Evolutionary conservation across 2,329 filamentous ascomycete genomes (phyloP).

Genomic region (Aspergillus piperis): DNA sequence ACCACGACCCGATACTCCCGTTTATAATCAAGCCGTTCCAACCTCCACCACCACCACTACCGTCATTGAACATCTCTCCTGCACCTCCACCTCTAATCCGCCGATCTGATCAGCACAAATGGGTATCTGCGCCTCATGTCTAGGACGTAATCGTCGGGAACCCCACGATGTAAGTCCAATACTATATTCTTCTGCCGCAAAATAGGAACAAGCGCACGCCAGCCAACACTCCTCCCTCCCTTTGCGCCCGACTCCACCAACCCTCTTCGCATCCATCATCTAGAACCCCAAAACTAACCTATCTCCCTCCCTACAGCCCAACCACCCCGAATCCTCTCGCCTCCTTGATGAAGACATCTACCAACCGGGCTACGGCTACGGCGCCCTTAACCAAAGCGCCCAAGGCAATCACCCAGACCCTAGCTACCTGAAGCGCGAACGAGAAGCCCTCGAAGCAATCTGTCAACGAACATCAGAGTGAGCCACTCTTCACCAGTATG

Average conservation of each 20-base stretch:
- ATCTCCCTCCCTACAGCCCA: background rate
- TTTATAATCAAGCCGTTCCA: background rate
- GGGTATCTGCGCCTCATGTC: conserved; percentile 49
- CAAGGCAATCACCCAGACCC: conserved; percentile 44
- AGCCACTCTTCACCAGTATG: conserved; percentile 17
- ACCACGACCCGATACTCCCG: background rate
- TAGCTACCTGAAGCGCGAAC: conserved; percentile 45
- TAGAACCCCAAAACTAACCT: background rate
- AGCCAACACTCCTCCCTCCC: background rate
- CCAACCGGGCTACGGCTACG: conserved; percentile 47
- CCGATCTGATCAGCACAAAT: conserved; percentile 32
- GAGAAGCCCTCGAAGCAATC: conserved; percentile 49
- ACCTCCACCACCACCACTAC: conserved; percentile 1
- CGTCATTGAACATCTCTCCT: conserved; percentile 15
- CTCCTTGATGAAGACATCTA: conserved; percentile 50
- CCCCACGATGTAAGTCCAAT: conserved; percentile 36
- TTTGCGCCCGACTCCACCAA: background rate
- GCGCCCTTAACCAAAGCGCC: conserved; percentile 40
- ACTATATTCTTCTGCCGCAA: conserved; percentile 9
- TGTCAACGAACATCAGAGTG: conserved; percentile 52
- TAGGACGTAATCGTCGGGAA: conserved; percentile 41
- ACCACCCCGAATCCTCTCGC: conserved; percentile 45
- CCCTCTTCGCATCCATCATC: background rate
- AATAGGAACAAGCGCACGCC: background rate
- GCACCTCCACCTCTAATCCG: conserved; percentile 7